phyloP scores from a whole-genome alignment of 2,329 filamentous ascomycete genomes.

The Xylaria sp. region DNA sequence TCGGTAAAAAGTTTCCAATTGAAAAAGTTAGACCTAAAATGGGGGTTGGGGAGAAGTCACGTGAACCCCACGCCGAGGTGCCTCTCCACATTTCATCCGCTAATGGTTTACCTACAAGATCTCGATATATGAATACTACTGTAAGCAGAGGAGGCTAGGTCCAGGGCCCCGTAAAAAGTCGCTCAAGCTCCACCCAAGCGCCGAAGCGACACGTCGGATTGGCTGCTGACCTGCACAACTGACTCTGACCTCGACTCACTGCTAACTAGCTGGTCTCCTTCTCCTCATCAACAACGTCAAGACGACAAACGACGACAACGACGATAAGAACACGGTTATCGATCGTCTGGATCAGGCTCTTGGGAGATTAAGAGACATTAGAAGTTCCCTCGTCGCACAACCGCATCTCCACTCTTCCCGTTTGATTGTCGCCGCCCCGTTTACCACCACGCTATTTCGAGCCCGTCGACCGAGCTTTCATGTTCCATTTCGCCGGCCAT shows the following conservation, averaged over 20 bases:
- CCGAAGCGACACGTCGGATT: too few species aligned
- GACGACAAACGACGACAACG: not conserved
- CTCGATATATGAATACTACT: not conserved
- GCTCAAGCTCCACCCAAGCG: not conserved
- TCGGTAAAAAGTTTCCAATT: too few species aligned
- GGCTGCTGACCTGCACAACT: not conserved
- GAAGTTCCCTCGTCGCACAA: not conserved
- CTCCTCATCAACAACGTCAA: slow-evolving; percentile 1
- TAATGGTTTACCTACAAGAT: too few species aligned
- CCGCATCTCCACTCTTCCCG: slow-evolving; percentile 16
- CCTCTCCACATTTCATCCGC: too few species aligned
- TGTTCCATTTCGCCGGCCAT: slow-evolving; percentile 4
- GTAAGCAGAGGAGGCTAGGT: not conserved
- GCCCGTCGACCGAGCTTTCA: not conserved
- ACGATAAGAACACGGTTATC: not conserved
- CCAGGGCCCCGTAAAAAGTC: slow-evolving; percentile 10
- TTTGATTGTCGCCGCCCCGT: not conserved
- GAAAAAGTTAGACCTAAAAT: too few species aligned
- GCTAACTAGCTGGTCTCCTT: not conserved
- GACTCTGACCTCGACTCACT: not conserved
- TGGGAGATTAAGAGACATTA: not conserved
- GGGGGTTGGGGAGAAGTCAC: too few species aligned
- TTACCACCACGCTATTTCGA: not conserved
- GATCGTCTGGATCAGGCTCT: not conserved
- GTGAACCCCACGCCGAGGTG: too few species aligned